These are phyloP conservation scores for Erodium trifolium DNA, from an alignment of 441 rosid species.

Conservation along the genomic window DNA sequence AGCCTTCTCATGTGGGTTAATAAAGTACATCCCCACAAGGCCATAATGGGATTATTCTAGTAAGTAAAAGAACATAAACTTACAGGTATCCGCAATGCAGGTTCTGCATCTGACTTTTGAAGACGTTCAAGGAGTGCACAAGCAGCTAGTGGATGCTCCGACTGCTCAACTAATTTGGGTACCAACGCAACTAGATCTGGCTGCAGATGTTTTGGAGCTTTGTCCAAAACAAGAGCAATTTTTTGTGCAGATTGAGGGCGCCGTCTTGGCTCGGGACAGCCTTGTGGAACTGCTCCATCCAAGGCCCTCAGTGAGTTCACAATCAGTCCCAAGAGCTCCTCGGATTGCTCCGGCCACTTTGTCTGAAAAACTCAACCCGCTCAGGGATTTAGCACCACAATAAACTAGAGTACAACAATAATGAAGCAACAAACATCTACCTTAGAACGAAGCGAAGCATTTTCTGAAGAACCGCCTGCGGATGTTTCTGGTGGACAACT, in stretches of 20 bases:
- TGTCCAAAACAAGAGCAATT: slow-evolving; percentile 85
- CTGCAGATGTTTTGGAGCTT: slow-evolving; percentile 89
- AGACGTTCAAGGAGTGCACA: slow-evolving; percentile 80
- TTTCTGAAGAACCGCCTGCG: slow-evolving; percentile 49
- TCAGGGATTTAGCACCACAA: slow-evolving; percentile 22
- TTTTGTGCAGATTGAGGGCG: slow-evolving; percentile 92
- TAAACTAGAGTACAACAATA: slow-evolving; percentile 12
- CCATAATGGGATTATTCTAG: not conserved
- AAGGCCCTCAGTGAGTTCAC: slow-evolving; percentile 91
- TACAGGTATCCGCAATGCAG: slow-evolving; percentile 74
- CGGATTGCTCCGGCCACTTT: slow-evolving; percentile 98
- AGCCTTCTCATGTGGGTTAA: not conserved
- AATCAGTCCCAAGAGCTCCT: slow-evolving; percentile 91
- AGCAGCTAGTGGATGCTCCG: slow-evolving; percentile 93
- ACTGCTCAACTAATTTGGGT: slow-evolving; percentile 92
- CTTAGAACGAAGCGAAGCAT: slow-evolving; percentile 68
- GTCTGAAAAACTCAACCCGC: slow-evolving; percentile 44
- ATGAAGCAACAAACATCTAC: slow-evolving; percentile 29
- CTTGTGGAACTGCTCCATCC: slow-evolving; percentile 89
- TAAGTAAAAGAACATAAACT: slow-evolving; percentile 23
- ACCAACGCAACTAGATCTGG: slow-evolving; percentile 78
- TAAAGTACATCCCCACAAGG: not conserved
- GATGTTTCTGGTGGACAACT: slow-evolving; percentile 51
- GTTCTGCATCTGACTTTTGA: slow-evolving; percentile 80
- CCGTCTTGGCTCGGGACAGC: slow-evolving; percentile 90